These are phyloP conservation scores for Fusarium tupiense DNA, from an alignment of 2,329 filamentous ascomycete species.

Conservation along the genomic window DNA sequence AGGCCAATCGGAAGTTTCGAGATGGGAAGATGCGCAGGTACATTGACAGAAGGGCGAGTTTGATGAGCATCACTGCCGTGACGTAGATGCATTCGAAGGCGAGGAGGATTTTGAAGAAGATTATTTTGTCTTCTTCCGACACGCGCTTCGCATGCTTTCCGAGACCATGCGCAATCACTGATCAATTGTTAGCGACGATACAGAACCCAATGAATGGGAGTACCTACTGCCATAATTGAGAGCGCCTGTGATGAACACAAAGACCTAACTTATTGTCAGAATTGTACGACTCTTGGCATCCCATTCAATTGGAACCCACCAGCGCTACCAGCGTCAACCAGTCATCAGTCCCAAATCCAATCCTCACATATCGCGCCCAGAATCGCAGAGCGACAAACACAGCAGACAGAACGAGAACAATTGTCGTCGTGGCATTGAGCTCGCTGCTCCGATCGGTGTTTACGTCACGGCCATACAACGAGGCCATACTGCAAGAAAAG, in stretches of 20 bases:
- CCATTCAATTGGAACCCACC: not conserved
- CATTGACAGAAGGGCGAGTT: slow-evolving; percentile 22
- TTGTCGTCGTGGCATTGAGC: slow-evolving; percentile 8
- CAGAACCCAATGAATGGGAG: fast-evolving
- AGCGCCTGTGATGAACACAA: slow-evolving; percentile 15
- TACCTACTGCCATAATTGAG: slow-evolving; percentile 30
- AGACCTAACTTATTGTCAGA: slow-evolving; percentile 9
- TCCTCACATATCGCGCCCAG: slow-evolving; percentile 15
- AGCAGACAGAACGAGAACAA: not conserved
- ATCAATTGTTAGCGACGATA: not conserved
- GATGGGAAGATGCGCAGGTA: slow-evolving; percentile 28
- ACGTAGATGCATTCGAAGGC: slow-evolving; percentile 30
- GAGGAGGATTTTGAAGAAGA: slow-evolving; percentile 25
- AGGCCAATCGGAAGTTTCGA: slow-evolving; percentile 10
- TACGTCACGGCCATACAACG: not conserved
- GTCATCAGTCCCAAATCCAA: slow-evolving; percentile 17
- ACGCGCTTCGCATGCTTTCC: slow-evolving; percentile 6
- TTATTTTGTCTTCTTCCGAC: not conserved
- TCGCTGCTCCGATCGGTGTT: slow-evolving; percentile 9
- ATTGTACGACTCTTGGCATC: not conserved
- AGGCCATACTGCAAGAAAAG: not conserved
- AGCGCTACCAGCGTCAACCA: slow-evolving; percentile 21
- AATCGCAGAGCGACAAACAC: slow-evolving; percentile 16
- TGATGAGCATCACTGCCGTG: slow-evolving; percentile 24
- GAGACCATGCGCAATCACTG: slow-evolving; percentile 29